Percentiles rank a stretch among this genome's conserved stretches.
phyloP scores from a whole-genome alignment of 371 early-diverging fungal species.

The Circinella umbellata region DNA sequence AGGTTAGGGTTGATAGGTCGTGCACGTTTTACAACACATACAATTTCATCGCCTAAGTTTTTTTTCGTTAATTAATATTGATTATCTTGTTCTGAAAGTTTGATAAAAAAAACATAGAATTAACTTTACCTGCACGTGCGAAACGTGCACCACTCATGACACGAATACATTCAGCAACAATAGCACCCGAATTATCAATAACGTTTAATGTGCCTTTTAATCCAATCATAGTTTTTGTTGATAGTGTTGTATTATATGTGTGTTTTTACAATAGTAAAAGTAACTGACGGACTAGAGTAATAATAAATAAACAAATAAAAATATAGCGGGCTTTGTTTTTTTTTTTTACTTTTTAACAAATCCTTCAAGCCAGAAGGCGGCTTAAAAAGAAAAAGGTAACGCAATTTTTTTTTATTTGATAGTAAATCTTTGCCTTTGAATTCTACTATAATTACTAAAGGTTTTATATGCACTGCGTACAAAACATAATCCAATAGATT shows the following conservation, averaged over 20 bases:
- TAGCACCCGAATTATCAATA: conserved; percentile 96
- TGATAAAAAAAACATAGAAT: too few relatives aligned
- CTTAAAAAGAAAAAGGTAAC: too few relatives aligned
- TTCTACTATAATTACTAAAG: background rate
- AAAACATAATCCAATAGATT: conserved; percentile 7
- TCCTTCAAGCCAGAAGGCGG: too few relatives aligned
- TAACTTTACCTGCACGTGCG: conserved; percentile 66
- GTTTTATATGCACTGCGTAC: background rate
- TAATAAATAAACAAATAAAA: too few relatives aligned
- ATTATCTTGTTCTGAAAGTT: too few relatives aligned
- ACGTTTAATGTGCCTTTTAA: conserved; percentile 85
- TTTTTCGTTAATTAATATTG: background rate
- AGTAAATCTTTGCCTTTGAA: background rate
- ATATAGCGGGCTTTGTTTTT: background rate
- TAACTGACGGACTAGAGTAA: too few relatives aligned
- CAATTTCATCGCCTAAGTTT: conserved; percentile 90
- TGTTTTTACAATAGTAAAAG: background rate
- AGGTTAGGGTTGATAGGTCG: conserved; percentile 72
- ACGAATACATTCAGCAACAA: conserved; percentile 95
- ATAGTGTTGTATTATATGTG: background rate
- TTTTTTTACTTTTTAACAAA: background rate
- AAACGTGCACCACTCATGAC: conserved; percentile 86
- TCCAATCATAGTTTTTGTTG: conserved; percentile 69
- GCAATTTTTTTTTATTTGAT: background rate
- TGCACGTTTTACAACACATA: conserved; percentile 94